Percentiles rank a stretch among this genome's conserved stretches.
Evolutionary conservation across 2,329 filamentous ascomycete species (phyloP).

Genomic region (Arthrobotrys sinensis): DNA sequence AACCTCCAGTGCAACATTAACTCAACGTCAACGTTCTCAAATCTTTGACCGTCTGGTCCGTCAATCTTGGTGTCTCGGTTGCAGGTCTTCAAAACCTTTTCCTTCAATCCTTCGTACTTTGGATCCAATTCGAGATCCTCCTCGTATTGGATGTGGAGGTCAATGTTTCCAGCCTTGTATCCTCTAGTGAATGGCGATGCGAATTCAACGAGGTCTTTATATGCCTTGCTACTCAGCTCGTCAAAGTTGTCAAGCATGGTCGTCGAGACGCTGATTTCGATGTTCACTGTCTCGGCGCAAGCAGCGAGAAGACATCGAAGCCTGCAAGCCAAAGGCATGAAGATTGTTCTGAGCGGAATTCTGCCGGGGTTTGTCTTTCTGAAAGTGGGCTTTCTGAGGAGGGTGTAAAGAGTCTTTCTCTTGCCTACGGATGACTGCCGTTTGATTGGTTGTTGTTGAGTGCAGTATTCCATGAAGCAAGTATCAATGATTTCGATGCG

Average conservation of each 20-base stretch:
- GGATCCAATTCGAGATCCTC: constrained; percentile 45
- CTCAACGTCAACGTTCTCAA: constrained; percentile 41
- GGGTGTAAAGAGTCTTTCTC: constrained; percentile 16
- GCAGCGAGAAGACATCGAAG: constrained; percentile 35
- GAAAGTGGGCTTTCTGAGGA: constrained; percentile 15
- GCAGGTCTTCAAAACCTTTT: constrained; percentile 36
- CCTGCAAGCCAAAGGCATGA: constrained; percentile 44
- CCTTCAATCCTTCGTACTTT: constrained; percentile 46
- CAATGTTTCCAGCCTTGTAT: constrained; percentile 32
- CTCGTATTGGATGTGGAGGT: constrained; percentile 43
- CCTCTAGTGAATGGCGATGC: constrained; percentile 45
- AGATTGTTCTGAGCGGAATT: constrained; percentile 29
- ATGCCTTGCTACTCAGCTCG: constrained; percentile 27
- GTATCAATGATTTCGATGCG: constrained; percentile 51
- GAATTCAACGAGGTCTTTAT: constrained; percentile 46
- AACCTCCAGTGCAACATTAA: constrained; percentile 49
- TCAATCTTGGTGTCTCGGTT: constrained; percentile 32
- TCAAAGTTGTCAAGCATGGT: constrained; percentile 47
- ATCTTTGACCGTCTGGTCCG: constrained; percentile 16
- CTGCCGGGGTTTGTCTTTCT: constrained; percentile 12
- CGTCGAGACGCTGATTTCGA: constrained; percentile 38
- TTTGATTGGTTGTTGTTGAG: constrained; percentile 18
- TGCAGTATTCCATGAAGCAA: constrained; percentile 41
- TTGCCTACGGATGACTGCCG: constrained; percentile 14
- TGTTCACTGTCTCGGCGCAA: constrained; percentile 28